Percentiles rank a stretch among this genome's conserved stretches.
Conservation (phyloP, 441 rosid genomes). For the Metrosideros polymorpha region DNA sequence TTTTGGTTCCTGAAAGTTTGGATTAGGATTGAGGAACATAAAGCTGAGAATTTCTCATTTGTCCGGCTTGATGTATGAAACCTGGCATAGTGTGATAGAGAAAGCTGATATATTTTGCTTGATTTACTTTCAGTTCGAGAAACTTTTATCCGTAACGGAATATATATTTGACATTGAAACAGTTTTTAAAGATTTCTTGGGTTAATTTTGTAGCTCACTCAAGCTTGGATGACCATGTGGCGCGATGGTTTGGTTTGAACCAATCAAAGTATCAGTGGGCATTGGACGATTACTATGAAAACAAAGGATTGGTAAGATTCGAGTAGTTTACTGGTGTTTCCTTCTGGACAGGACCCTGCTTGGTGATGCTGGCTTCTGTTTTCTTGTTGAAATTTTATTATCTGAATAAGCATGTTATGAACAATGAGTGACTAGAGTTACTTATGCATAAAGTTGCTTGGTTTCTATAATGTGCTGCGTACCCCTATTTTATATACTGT, state of each 20-base stretch:
- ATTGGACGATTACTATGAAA: constrained; percentile 60
- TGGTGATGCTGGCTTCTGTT: neutral
- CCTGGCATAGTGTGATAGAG: neutral
- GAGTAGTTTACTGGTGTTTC: neutral
- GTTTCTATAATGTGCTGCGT: neutral
- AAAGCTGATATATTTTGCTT: neutral
- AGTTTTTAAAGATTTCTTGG: neutral
- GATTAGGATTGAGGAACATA: neutral
- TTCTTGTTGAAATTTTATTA: neutral
- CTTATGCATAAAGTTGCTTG: neutral
- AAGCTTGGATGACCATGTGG: constrained; percentile 90
- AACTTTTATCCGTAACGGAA: neutral
- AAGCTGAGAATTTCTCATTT: neutral
- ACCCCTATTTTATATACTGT: neutral
- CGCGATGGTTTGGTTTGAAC: constrained; percentile 96
- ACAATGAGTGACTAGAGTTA: neutral
- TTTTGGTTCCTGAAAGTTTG: neutral
- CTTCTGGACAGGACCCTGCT: neutral
- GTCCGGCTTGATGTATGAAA: neutral
- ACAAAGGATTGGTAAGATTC: constrained; percentile 57
- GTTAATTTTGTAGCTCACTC: constrained; percentile 60
- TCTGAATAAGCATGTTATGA: neutral
- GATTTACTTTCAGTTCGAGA: neutral
- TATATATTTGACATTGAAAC: neutral
- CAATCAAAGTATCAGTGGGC: constrained; percentile 96